These are phyloP conservation scores for Dichomitus squalens DNA, from an alignment of 1,284 basidiomycete genomes.

Conservation along the genomic window DNA sequence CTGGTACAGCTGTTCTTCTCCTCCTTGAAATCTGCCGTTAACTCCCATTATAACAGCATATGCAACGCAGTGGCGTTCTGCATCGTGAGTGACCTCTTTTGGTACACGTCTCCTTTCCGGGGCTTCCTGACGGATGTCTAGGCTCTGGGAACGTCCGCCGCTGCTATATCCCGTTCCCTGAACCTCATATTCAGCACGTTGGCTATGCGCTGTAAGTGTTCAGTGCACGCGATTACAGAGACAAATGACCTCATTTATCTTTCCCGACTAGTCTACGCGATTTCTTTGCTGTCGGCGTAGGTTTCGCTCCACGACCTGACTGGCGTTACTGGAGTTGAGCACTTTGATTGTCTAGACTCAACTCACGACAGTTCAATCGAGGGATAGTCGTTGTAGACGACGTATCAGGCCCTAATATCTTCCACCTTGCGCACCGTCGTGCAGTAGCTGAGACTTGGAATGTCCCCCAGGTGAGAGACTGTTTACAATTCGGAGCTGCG, in stretches of 20 bases:
- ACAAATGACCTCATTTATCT: neutral
- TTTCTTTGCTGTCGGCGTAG: neutral
- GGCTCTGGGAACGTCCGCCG: neutral
- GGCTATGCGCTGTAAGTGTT: neutral
- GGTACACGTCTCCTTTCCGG: neutral
- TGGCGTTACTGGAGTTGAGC: neutral
- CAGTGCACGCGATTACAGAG: no score
- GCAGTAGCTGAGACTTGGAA: neutral
- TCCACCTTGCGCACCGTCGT: neutral
- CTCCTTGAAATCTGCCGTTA: neutral
- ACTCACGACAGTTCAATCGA: neutral
- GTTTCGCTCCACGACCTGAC: neutral
- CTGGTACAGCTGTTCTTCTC: neutral
- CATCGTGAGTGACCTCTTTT: neutral
- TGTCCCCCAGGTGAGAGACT: neutral
- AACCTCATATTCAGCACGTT: neutral
- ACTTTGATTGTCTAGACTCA: neutral
- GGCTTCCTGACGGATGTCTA: neutral
- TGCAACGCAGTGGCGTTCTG: neutral
- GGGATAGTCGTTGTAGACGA: neutral
- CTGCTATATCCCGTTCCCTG: neutral
- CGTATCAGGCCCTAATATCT: neutral
- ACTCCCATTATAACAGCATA: neutral
- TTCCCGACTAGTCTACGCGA: neutral
- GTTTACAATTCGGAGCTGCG: fast-evolving